Conservation (phyloP, 225 moss, liverwort and hornwort genomes). For the Climacium dendroides region DNA sequence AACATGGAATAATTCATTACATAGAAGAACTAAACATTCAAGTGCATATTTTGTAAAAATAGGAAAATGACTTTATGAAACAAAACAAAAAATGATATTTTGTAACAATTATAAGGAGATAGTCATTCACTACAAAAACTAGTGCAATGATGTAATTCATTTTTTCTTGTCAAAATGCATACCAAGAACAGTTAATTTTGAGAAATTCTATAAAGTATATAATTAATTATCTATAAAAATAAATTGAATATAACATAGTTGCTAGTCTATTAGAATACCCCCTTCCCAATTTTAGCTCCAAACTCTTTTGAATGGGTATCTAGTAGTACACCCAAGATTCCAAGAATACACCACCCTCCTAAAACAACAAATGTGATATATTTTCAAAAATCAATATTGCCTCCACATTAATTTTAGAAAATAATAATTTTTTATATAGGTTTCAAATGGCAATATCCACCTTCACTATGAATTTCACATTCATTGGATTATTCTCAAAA, state of each 20-base stretch:
- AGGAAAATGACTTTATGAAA: neutral
- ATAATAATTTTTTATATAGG: neutral
- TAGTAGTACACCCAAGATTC: accelerated
- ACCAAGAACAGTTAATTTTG: neutral
- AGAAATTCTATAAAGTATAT: neutral
- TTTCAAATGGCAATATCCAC: neutral
- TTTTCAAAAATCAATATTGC: neutral
- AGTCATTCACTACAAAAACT: neutral
- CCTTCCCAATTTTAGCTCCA: neutral
- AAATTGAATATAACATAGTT: neutral
- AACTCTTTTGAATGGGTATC: neutral
- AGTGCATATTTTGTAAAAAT: neutral
- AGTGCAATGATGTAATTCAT: neutral
- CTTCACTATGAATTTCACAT: neutral
- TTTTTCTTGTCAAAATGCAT: neutral
- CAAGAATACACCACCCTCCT: accelerated
- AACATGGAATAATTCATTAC: neutral
- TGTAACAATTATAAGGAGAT: neutral
- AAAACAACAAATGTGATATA: neutral
- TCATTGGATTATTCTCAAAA: neutral
- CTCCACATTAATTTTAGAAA: accelerated
- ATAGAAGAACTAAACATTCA: neutral
- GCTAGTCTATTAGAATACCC: neutral
- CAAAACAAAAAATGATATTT: neutral
- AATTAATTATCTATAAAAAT: neutral